Evolutionary conservation across 495 filamentous ascomycete species (phyloP), one percentile per base, ranked within the genome.

Genomic region (Corynascus novoguineensis): DNA sequence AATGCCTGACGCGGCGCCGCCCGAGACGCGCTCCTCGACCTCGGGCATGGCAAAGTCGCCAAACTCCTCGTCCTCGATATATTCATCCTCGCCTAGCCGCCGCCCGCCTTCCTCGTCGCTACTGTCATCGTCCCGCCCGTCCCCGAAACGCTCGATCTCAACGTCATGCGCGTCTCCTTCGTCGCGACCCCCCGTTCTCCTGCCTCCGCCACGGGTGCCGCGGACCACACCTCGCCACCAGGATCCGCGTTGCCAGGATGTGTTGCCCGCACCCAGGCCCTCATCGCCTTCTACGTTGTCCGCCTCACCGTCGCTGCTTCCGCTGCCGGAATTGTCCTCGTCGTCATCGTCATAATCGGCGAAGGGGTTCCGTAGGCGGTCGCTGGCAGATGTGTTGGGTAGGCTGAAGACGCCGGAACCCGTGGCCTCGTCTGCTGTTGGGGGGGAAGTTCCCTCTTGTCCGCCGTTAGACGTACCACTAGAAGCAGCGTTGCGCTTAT

Each of bases 401-500:
- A 52, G 64, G 24, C n/a, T 59, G 27, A 65, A 66, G 27, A 38
- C 55, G 19, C 47, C 58, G 17, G 66, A 60, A 15, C 62, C 64
- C 4, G 50, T 32, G 22, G 63, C 60, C 12, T 70, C 61, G n/a
- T 68, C 65, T 4, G 63, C 64, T 9, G 40, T 25, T 0, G 58
- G 53, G 0, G 46, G 44, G 25, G 50, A 58, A 28, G 34, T 51
- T 38, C 64, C 73, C 35, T 62, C 63, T 27, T 63, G 60, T 6
- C 58, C 64, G 22, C 68, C 65, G 54, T 70, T 71, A 2, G 71
- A 58, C 0, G 71, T 68, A 12, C 69, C 59, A 11, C 70, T 56
- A 7, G 69, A 63, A 10, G 70, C 67, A 10, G 78, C 77, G 63
- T 84, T 84, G 59, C 86, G 84, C 61, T 86, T 86, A 59, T 90